A percentile compares a stretch with the other conserved stretches of the same genome.
Evolutionary conservation across 2,329 filamentous ascomycete species (phyloP).

Genomic region (Fusarium nematophilum): DNA sequence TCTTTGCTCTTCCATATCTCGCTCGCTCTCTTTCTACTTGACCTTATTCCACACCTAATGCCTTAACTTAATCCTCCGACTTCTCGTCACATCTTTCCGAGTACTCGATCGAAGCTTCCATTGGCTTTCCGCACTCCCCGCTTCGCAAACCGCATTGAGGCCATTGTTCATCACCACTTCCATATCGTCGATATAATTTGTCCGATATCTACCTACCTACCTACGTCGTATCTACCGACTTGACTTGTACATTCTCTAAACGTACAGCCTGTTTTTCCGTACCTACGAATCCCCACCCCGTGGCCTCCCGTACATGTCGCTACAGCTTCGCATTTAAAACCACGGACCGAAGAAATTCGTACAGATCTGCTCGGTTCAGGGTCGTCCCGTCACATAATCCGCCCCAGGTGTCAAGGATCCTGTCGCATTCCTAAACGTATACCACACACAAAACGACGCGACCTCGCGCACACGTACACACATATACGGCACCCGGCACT

Average conservation of each 20-base stretch:
- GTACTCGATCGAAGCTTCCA: too few relatives aligned
- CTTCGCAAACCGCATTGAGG: background rate
- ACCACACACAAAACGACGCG: slow-evolving; percentile 36
- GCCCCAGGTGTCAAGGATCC: slow-evolving; percentile 32
- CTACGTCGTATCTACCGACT: slow-evolving; percentile 6
- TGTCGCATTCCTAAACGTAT: slow-evolving; percentile 42
- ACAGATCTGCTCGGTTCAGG: slow-evolving; percentile 37
- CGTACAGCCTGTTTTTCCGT: slow-evolving; percentile 4
- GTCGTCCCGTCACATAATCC: slow-evolving; percentile 32
- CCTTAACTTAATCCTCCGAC: background rate
- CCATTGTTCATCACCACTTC: background rate
- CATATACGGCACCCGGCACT: slow-evolving; percentile 1
- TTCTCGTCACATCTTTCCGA: slow-evolving; percentile 9
- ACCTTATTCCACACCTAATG: background rate
- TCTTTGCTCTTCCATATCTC: background rate
- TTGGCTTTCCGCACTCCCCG: background rate
- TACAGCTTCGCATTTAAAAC: slow-evolving; percentile 23
- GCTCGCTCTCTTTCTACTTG: background rate
- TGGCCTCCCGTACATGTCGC: slow-evolving; percentile 28
- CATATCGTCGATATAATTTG: background rate
- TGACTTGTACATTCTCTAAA: slow-evolving; percentile 17
- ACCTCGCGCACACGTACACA: slow-evolving; percentile 14
- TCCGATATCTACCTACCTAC: too few relatives aligned
- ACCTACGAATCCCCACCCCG: slow-evolving; percentile 18
- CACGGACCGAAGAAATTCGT: slow-evolving; percentile 18